Conservation (phyloP, 768 basidiomycete species). For the Sporobolomyces phaffii region DNA sequence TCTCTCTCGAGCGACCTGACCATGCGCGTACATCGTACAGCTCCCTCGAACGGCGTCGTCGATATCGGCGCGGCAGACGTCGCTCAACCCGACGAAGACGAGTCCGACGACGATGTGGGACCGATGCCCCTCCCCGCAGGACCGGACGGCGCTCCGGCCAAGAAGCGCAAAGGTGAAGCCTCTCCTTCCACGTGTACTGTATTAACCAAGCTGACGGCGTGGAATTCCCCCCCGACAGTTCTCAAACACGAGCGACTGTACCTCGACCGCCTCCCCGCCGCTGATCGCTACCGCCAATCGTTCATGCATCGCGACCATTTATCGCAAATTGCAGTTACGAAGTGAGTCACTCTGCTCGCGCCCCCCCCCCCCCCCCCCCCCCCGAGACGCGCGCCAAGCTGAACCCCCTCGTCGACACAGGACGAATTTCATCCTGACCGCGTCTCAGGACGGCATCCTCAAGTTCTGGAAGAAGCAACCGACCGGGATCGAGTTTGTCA, state of each 20-base stretch:
- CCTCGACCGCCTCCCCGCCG: slow-evolving; percentile 81
- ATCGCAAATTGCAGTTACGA: slow-evolving; percentile 81
- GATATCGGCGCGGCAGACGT: slow-evolving; percentile 25
- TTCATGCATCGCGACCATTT: slow-evolving; percentile 96
- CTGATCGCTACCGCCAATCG: slow-evolving; percentile 91
- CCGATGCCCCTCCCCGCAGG: slow-evolving; percentile 66
- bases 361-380: neutral
- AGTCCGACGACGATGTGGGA: slow-evolving; percentile 72
- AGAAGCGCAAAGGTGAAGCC: slow-evolving; percentile 72
- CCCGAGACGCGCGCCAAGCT: no score
- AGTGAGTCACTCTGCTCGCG: slow-evolving; percentile 52
- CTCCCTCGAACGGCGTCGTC: slow-evolving; percentile 5
- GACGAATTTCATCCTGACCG: slow-evolving; percentile 88
- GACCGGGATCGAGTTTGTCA: slow-evolving; percentile 90
- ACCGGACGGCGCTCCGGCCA: slow-evolving; percentile 48
- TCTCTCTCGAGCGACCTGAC: no score
- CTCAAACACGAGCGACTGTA: slow-evolving; percentile 88
- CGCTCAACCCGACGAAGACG: slow-evolving; percentile 51
- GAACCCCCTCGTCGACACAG: slow-evolving; percentile 51
- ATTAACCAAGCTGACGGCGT: neutral
- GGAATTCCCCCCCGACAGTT: slow-evolving; percentile 52
- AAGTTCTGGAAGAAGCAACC: slow-evolving; percentile 99
- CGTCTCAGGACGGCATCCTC: slow-evolving; percentile 87
- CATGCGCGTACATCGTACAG: neutral
- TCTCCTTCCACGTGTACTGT: slow-evolving; percentile 11